These are phyloP conservation scores for Xylaria telfairii DNA, from an alignment of 495 filamentous ascomycete species.

Conservation along the genomic window DNA sequence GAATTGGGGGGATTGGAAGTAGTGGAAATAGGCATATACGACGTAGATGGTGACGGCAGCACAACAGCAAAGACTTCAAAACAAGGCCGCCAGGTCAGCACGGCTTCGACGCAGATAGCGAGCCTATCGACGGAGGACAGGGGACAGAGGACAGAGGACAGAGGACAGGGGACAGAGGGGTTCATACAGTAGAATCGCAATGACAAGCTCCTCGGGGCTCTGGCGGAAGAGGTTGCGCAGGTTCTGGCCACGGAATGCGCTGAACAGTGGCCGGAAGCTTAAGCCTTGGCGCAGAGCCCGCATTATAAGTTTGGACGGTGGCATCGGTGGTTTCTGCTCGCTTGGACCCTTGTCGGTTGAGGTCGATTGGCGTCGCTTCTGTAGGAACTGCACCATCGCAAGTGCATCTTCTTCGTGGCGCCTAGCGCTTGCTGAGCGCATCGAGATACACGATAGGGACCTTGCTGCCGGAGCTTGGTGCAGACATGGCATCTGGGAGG, in stretches of 20 bases:
- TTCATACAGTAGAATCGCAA: conserved; percentile 41
- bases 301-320: conserved; percentile 35
- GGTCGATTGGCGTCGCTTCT: conserved; percentile 36
- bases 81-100: conserved; percentile 13
- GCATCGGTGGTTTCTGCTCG: conserved; percentile 33
- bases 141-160: not conserved
- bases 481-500: conserved; percentile 28
- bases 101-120: conserved; percentile 25
- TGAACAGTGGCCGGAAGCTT: conserved; percentile 39
- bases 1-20: conserved; percentile 64
- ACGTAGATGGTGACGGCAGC: conserved; percentile 60
- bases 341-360: conserved; percentile 23
- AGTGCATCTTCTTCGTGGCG: conserved; percentile 1
- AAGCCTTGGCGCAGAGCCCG: conserved; percentile 42
- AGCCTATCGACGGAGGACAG: not conserved
- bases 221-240: conserved; percentile 42
- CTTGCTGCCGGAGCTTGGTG: conserved; percentile 23
- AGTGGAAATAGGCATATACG: conserved; percentile 69
- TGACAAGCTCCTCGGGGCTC: conserved; percentile 49
- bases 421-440: conserved; percentile 3
- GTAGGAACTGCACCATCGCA: conserved; percentile 24
- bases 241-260: conserved; percentile 41
- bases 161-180: not conserved
- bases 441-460: not conserved
- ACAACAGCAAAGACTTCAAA: conserved; percentile 50